A percentile compares a stretch with the other conserved stretches of the same genome.
phyloP scores from a whole-genome alignment of 495 filamentous ascomycete genomes.

The Chaetomium tenue region DNA sequence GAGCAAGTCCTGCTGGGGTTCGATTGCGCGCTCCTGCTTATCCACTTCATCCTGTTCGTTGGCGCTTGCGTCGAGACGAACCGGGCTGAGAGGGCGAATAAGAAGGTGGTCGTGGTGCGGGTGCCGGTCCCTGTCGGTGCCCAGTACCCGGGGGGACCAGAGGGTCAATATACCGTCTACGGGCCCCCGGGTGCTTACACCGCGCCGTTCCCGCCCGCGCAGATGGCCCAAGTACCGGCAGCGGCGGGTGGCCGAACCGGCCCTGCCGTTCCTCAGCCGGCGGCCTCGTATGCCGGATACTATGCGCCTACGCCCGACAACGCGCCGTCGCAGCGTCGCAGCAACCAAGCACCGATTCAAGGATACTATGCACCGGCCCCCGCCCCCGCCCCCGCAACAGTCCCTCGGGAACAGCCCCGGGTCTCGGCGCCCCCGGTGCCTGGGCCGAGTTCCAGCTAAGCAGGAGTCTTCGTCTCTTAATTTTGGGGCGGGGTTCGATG shows the following conservation, averaged over 20 bases:
- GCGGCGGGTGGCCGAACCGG: no score
- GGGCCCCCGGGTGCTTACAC: background rate
- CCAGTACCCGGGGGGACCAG: background rate
- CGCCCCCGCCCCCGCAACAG: background rate
- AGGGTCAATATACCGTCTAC: conserved; percentile 5
- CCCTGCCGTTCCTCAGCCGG: conserved; percentile 1
- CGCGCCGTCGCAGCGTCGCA: conserved; percentile 2
- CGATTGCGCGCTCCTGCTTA: conserved; percentile 23
- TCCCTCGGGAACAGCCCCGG: conserved; percentile 4
- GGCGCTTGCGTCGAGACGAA: conserved; percentile 46
- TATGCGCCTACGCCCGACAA: conserved; percentile 21
- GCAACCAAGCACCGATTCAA: background rate
- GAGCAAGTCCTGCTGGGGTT: conserved; percentile 27
- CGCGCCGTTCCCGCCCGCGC: background rate
- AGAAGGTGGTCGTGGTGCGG: conserved; percentile 14
- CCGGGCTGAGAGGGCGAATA: conserved; percentile 27
- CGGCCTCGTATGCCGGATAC: conserved; percentile 19
- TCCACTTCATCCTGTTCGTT: conserved; percentile 46
- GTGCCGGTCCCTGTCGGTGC: conserved; percentile 15
- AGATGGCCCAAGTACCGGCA: background rate
- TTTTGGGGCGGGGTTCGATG: background rate
- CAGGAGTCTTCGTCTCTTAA: background rate
- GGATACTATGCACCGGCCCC: conserved; percentile 25
- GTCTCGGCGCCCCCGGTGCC: background rate
- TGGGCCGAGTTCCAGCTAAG: background rate